These are phyloP conservation scores for cucumber (Cucumis sativus) DNA, from an alignment of 306 rosid species.

Conservation along the genomic window DNA sequence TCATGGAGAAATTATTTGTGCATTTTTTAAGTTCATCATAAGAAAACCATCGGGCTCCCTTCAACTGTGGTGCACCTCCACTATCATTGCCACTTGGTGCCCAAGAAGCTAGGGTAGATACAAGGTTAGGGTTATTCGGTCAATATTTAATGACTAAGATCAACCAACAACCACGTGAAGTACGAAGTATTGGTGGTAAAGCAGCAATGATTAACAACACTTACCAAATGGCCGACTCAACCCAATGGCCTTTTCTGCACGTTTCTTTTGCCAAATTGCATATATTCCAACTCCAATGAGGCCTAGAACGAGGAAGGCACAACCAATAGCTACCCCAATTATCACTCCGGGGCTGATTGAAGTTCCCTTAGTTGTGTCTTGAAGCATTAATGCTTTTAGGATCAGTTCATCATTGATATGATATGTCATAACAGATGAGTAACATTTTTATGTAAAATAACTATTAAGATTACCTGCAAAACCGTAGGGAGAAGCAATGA, in stretches of 20 bases:
- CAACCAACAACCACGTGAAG: not conserved
- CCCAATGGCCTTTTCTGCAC: conserved; percentile 85
- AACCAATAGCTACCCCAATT: conserved; percentile 45
- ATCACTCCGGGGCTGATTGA: conserved; percentile 34
- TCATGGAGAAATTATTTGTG: conserved; percentile 57
- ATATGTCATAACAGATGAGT: not conserved
- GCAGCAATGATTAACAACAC: conserved; percentile 1
- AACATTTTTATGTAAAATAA: not conserved
- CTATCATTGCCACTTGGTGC: conserved; percentile 82
- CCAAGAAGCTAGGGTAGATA: conserved; percentile 67
- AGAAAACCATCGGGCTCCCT: conserved; percentile 98
- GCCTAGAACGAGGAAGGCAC: conserved; percentile 46
- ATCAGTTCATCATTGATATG: conserved; percentile 11
- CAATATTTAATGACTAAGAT: not conserved
- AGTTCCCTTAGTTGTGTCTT: conserved; percentile 27
- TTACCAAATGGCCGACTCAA: conserved; percentile 78
- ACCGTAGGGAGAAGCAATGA: conserved; percentile 56
- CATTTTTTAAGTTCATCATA: conserved; percentile 78
- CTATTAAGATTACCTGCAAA: conserved; percentile 43
- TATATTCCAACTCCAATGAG: conserved; percentile 53
- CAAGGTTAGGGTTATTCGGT: conserved; percentile 5
- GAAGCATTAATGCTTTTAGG: conserved; percentile 13
- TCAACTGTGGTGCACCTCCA: conserved; percentile 91
- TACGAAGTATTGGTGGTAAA: not conserved
- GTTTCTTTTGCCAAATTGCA: conserved; percentile 77